Evolutionary conservation across 345 rosid genomes (phyloP).

Genomic region (Barbarea vulgaris): DNA sequence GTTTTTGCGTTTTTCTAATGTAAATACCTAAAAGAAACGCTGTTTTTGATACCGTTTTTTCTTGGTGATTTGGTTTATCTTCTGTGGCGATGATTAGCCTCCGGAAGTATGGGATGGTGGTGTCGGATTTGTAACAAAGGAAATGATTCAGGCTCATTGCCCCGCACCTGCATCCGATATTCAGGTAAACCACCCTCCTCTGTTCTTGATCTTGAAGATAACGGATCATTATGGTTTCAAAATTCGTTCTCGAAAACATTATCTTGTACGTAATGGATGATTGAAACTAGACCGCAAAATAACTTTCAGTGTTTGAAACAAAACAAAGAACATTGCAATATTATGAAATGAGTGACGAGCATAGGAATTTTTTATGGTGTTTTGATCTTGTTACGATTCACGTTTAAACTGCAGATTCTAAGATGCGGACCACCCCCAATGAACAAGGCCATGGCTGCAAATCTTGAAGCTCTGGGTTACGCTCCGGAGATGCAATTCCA

Average conservation of each 20-base stretch:
- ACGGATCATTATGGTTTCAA: background rate
- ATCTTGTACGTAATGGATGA: background rate
- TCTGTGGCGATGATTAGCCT: slow-evolving; percentile 55
- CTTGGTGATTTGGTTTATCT: background rate
- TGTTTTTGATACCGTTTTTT: background rate
- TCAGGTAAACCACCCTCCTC: slow-evolving; percentile 50
- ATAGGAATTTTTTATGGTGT: background rate
- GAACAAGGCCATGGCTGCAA: slow-evolving; percentile 97
- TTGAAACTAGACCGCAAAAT: background rate
- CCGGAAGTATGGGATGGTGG: slow-evolving; percentile 92
- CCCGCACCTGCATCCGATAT: slow-evolving; percentile 80
- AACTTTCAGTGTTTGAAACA: background rate
- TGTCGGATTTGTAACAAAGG: slow-evolving; percentile 86
- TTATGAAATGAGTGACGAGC: slow-evolving; percentile 1
- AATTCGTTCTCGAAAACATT: background rate
- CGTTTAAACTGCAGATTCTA: slow-evolving; percentile 53
- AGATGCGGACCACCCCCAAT: slow-evolving; percentile 97
- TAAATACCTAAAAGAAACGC: background rate
- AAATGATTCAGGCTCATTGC: slow-evolving; percentile 78
- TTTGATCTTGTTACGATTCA: background rate
- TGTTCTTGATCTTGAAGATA: slow-evolving; percentile 11
- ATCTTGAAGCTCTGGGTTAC: slow-evolving; percentile 81
- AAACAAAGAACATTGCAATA: background rate
- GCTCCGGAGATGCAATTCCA: slow-evolving; percentile 91
- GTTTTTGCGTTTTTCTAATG: background rate